These are phyloP conservation scores for Tricladium varicosporioides DNA, from an alignment of 2,329 filamentous ascomycete species.

Conservation along the genomic window DNA sequence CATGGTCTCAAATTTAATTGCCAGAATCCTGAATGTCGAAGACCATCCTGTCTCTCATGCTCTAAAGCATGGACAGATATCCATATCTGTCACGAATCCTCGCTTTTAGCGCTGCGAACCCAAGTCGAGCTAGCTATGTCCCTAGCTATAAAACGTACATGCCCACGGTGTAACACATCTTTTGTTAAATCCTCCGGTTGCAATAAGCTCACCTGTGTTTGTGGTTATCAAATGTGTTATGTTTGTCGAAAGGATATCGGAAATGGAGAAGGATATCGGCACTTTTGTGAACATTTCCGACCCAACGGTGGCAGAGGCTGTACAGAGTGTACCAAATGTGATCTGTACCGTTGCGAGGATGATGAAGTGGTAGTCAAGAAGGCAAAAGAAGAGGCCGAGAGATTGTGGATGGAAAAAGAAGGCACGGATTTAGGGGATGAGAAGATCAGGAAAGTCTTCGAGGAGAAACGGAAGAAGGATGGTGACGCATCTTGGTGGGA, in stretches of 20 bases:
- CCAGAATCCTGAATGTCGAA: slow-evolving; percentile 64
- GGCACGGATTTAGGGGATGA: slow-evolving; percentile 53
- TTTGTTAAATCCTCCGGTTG: slow-evolving; percentile 94
- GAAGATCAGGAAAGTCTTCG: slow-evolving; percentile 54
- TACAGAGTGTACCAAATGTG: slow-evolving; percentile 75
- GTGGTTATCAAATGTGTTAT: slow-evolving; percentile 98
- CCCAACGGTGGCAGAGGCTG: slow-evolving; percentile 75
- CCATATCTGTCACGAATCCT: slow-evolving; percentile 85
- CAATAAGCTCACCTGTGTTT: slow-evolving; percentile 95
- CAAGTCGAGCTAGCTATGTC: slow-evolving; percentile 93
- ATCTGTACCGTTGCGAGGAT: slow-evolving; percentile 68
- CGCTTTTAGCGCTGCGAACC: slow-evolving; percentile 76
- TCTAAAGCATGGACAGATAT: slow-evolving; percentile 81
- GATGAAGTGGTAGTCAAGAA: slow-evolving; percentile 67
- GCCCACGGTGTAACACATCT: slow-evolving; percentile 83
- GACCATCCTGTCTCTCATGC: slow-evolving; percentile 78
- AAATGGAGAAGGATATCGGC: slow-evolving; percentile 74
- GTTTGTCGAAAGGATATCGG: slow-evolving; percentile 78
- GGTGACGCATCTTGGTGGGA: slow-evolving; percentile 24
- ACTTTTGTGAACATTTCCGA: slow-evolving; percentile 96
- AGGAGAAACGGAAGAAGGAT: slow-evolving; percentile 43
- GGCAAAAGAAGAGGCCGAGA: slow-evolving; percentile 70
- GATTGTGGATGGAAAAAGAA: slow-evolving; percentile 67
- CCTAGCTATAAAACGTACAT: slow-evolving; percentile 90
- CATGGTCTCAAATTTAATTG: slow-evolving; percentile 79